These are phyloP conservation scores for Ceratocystis papillata DNA, from an alignment of 2,329 filamentous ascomycete species.

Conservation along the genomic window DNA sequence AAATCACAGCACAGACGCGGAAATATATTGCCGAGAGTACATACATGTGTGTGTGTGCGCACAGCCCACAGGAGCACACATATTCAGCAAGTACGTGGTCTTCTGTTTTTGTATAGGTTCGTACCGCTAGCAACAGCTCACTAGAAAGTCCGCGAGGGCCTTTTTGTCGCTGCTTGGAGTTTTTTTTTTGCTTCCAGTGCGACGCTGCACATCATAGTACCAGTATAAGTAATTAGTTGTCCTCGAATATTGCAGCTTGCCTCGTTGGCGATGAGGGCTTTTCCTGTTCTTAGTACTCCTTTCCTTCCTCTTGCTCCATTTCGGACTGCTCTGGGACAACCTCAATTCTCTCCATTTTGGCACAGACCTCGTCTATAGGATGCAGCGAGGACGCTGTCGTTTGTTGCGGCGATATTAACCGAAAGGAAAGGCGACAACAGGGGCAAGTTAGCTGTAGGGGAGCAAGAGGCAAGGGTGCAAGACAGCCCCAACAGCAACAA, in stretches of 20 bases:
- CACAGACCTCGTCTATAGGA: slow-evolving; percentile 2
- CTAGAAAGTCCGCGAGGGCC: neutral
- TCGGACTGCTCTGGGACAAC: neutral
- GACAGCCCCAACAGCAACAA: neutral
- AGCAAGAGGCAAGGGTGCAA: neutral
- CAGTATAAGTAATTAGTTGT: neutral
- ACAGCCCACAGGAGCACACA: slow-evolving; percentile 1
- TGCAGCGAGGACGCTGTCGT: slow-evolving; percentile 10
- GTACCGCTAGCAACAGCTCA: neutral
- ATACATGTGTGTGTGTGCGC: slow-evolving; percentile 9
- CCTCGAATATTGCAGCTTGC: neutral
- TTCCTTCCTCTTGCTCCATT: neutral
- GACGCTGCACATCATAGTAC: neutral
- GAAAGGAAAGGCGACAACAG: slow-evolving; percentile 5
- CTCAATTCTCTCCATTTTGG: neutral
- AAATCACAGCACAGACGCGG: slow-evolving; percentile 5
- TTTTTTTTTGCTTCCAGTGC: neutral
- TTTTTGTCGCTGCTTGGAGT: neutral
- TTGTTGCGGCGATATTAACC: slow-evolving; percentile 10
- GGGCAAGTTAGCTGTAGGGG: neutral
- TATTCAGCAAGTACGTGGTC: neutral
- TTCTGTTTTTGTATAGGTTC: neutral
- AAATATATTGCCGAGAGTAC: slow-evolving; percentile 10
- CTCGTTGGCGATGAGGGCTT: neutral
- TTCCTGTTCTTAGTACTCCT: neutral